Evolutionary conservation across 139 green algal species (phyloP).

Genomic region (Tetraselmis striata): DNA sequence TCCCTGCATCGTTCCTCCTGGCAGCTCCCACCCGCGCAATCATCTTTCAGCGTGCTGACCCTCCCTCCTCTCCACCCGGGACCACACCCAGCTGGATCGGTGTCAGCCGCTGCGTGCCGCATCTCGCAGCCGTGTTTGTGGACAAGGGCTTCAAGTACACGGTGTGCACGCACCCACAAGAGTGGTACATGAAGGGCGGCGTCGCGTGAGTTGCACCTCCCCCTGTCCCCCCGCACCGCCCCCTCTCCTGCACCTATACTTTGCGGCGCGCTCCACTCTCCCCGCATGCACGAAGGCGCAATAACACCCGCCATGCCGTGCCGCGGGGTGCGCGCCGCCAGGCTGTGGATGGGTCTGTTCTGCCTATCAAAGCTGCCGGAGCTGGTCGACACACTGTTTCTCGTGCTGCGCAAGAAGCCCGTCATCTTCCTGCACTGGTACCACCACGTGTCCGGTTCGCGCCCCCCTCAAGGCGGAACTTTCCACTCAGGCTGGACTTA

Average conservation of each 20-base stretch:
- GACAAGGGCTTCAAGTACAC: constrained; percentile 6
- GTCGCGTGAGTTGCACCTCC: neutral
- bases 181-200: constrained; percentile 5
- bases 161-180: neutral
- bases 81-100: neutral
- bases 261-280: too few species aligned
- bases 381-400: constrained; percentile 2
- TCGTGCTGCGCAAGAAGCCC: neutral
- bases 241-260: too few species aligned
- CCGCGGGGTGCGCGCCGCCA: too few species aligned
- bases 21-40: too few species aligned
- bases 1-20: too few species aligned
- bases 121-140: neutral
- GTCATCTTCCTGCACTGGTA: constrained; percentile 10
- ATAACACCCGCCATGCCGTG: too few species aligned
- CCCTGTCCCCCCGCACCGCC: too few species aligned
- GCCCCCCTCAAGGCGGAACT: too few species aligned
- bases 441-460: neutral
- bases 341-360: neutral
- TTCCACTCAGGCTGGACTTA: too few species aligned
- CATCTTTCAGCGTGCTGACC: too few species aligned
- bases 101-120: neutral
- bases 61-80: too few species aligned
- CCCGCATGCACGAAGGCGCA: too few species aligned
- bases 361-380: constrained; percentile 1